phyloP scores from a whole-genome alignment of 306 rosid species.

The Prunus mume region DNA sequence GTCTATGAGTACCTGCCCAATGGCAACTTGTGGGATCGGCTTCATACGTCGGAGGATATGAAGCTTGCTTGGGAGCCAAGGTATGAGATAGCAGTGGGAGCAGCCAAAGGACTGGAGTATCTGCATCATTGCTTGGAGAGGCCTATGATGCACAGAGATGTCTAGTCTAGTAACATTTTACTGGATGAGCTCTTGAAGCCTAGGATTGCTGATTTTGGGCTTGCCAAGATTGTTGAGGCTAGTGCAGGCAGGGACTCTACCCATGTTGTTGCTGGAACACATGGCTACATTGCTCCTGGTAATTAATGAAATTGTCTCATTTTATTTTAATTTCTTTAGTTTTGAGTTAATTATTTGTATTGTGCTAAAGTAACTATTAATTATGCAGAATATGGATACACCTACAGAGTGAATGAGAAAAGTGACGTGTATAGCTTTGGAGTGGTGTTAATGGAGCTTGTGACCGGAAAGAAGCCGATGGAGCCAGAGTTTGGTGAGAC shows the following conservation, averaged over 20 bases:
- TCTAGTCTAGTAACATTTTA: slow-evolving; percentile 83
- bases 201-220: slow-evolving; percentile 84
- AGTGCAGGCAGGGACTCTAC: slow-evolving; percentile 51
- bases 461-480: slow-evolving; percentile 70
- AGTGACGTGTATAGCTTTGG: slow-evolving; percentile 94
- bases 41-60: slow-evolving; percentile 55
- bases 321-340: neutral
- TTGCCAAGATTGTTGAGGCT: slow-evolving; percentile 72
- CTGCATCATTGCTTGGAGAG: slow-evolving; percentile 78
- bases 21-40: slow-evolving; percentile 91
- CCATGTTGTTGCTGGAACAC: slow-evolving; percentile 85
- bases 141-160: slow-evolving; percentile 85
- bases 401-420: slow-evolving; percentile 80
- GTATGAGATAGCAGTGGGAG: slow-evolving; percentile 75
- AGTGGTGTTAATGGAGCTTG: slow-evolving; percentile 84
- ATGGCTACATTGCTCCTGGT: slow-evolving; percentile 97
- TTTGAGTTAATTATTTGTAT: neutral
- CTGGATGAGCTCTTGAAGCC: slow-evolving; percentile 87
- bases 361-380: slow-evolving; percentile 10
- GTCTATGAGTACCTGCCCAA: slow-evolving; percentile 85
- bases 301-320: slow-evolving; percentile 5
- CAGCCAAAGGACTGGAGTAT: slow-evolving; percentile 88
- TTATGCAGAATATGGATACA: slow-evolving; percentile 78
- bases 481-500: slow-evolving; percentile 76
- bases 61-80: slow-evolving; percentile 90